A percentile compares a stretch with the other conserved stretches of the same genome.
phyloP scores from a whole-genome alignment of 495 filamentous ascomycete genomes.

The Daldinia childiae region DNA sequence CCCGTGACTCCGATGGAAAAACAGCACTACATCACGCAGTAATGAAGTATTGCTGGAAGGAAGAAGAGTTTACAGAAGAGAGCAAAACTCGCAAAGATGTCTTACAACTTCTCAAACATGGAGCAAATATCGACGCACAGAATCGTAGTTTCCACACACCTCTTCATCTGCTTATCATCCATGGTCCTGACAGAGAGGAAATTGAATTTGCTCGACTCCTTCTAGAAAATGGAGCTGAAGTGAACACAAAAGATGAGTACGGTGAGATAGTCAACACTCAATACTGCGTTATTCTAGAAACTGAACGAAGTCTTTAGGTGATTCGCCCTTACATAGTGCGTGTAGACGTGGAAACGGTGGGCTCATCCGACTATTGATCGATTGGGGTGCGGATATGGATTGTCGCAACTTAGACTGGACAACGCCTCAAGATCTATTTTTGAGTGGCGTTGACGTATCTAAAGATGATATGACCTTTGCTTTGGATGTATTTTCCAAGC shows the following conservation, averaged over 20 bases:
- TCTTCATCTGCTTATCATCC: background rate
- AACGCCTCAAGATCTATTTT: background rate
- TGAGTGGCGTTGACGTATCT: background rate
- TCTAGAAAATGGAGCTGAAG: background rate
- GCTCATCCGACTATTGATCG: background rate
- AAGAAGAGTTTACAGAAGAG: background rate
- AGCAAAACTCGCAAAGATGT: background rate
- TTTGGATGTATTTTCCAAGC: background rate
- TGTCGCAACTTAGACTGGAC: background rate
- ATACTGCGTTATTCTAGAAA: background rate
- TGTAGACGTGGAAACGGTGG: background rate
- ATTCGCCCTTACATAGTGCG: background rate
- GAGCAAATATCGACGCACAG: background rate
- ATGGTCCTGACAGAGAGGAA: background rate
- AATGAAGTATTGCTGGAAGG: background rate
- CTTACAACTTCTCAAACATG: background rate
- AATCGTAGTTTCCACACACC: background rate
- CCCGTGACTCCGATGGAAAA: background rate
- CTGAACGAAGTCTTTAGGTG: background rate
- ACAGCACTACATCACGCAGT: background rate
- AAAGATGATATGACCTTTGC: background rate
- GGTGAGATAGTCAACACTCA: background rate
- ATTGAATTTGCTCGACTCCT: background rate
- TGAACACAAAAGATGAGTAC: background rate
- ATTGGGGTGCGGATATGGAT: conserved; percentile 2